A percentile compares a stretch with the other conserved stretches of the same genome.
phyloP scores from a whole-genome alignment of 179 eudicot species.

The Actinidia arguta region DNA sequence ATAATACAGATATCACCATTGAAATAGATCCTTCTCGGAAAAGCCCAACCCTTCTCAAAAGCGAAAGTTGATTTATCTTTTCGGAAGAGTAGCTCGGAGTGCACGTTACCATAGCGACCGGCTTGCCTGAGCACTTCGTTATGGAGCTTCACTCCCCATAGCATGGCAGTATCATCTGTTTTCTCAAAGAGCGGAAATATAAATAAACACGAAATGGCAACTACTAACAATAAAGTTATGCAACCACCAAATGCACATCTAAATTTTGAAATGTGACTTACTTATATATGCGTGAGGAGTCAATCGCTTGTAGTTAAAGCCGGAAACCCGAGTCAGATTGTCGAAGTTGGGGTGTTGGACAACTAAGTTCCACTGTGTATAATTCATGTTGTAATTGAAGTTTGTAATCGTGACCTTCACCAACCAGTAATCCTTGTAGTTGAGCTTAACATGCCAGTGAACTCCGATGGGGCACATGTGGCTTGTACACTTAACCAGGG shows the following conservation, averaged over 20 bases:
- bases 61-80: conserved; percentile 64
- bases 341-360: conserved; percentile 84
- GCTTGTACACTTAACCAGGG: conserved; percentile 76
- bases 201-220: background rate
- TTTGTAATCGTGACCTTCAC: conserved; percentile 80
- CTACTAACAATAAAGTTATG: background rate
- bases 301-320: conserved; percentile 74
- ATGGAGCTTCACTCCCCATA: conserved; percentile 72
- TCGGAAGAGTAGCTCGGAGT: conserved; percentile 70
- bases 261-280: conserved; percentile 32
- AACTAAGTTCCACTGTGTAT: conserved; percentile 76
- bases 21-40: conserved; percentile 72
- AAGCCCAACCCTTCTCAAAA: conserved; percentile 82
- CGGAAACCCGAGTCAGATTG: conserved; percentile 73
- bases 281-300: conserved; percentile 59
- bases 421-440: conserved; percentile 85
- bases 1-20: conserved; percentile 83
- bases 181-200: background rate
- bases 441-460: conserved; percentile 83
- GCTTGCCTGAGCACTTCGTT: conserved; percentile 68
- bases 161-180: conserved; percentile 80
- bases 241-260: background rate
- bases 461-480: conserved; percentile 85
- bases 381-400: conserved; percentile 85
- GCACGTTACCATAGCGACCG: conserved; percentile 69